Percentiles rank a stretch among this genome's conserved stretches.
Evolutionary conservation across 768 basidiomycete genomes (phyloP).

Genomic region (Tephrocybe rancida): DNA sequence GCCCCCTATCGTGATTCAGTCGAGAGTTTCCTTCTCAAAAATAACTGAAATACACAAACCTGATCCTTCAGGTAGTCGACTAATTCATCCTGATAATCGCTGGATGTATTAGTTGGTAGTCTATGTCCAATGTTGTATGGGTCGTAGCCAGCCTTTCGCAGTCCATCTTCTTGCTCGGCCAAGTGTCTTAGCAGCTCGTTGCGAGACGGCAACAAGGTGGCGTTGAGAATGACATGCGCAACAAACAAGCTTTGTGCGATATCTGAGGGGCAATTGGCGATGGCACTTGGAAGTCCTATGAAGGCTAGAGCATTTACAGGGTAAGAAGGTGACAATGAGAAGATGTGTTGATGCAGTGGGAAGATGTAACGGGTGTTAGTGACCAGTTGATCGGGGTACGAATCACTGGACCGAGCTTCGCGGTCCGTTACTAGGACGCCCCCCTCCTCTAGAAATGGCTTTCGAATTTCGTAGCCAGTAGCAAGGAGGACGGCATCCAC

Average conservation of each 20-base stretch:
- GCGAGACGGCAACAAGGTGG: slow-evolving; percentile 40
- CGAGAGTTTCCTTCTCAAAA: background rate
- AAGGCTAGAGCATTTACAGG: slow-evolving; percentile 57
- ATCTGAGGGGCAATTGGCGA: slow-evolving; percentile 51
- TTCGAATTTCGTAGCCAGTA: slow-evolving; percentile 55
- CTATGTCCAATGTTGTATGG: slow-evolving; percentile 52
- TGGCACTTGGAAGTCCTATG: slow-evolving; percentile 51
- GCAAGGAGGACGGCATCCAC: slow-evolving; percentile 53
- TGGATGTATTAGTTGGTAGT: slow-evolving; percentile 33
- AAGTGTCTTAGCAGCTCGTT: slow-evolving; percentile 42
- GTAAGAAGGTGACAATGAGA: slow-evolving; percentile 48
- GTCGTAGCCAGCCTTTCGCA: slow-evolving; percentile 46
- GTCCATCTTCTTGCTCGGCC: slow-evolving; percentile 37
- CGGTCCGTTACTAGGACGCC: slow-evolving; percentile 31
- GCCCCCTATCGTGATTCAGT: slow-evolving; percentile 24
- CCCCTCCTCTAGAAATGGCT: slow-evolving; percentile 46
- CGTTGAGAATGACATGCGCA: slow-evolving; percentile 45
- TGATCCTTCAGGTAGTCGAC: slow-evolving; percentile 33
- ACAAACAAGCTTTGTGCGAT: slow-evolving; percentile 51
- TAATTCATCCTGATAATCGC: slow-evolving; percentile 44
- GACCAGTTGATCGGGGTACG: slow-evolving; percentile 30
- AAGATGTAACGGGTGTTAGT: slow-evolving; percentile 57
- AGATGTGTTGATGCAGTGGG: slow-evolving; percentile 54
- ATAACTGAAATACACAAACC: slow-evolving; percentile 18
- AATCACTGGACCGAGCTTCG: slow-evolving; percentile 26